Evolutionary conservation across 768 basidiomycete species (phyloP).

Genomic region (Phanerodontia chrysosporium): DNA sequence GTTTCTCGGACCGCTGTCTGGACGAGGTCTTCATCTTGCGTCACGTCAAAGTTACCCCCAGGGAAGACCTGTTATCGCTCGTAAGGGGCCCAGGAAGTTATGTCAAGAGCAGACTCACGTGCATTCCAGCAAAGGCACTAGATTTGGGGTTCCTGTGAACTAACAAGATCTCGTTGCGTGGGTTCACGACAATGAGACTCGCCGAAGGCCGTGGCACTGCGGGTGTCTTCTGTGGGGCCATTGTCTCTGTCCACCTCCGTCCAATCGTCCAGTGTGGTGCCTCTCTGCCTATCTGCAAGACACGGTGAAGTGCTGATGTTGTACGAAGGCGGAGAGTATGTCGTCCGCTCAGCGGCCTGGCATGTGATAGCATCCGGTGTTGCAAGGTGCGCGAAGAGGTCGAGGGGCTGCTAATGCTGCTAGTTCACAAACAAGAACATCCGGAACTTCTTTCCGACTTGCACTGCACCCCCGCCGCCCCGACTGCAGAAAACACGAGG

Average conservation of each 20-base stretch:
- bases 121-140: conserved; percentile 59
- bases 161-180: conserved; percentile 61
- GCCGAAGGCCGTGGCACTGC: conserved; percentile 55
- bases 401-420: neutral
- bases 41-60: conserved; percentile 62
- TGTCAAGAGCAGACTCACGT: conserved; percentile 40
- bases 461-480: neutral
- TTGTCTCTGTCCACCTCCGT: neutral
- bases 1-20: conserved; percentile 73
- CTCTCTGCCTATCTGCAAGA: too few relatives aligned
- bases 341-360: neutral
- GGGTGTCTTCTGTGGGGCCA: conserved; percentile 6
- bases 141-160: conserved; percentile 68
- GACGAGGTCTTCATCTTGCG: conserved; percentile 51
- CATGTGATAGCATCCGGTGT: conserved; percentile 1
- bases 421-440: neutral
- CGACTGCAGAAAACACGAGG: neutral
- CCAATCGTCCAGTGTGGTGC: too few relatives aligned
- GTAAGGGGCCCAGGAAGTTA: neutral
- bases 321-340: neutral
- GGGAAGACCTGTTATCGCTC: conserved; percentile 62
- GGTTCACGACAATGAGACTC: conserved; percentile 62
- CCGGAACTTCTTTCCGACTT: neutral
- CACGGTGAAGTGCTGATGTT: too few relatives aligned
- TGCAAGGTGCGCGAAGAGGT: neutral